Base-by-base conservation (phyloP, 2,329 filamentous ascomycete species). In the Botrytis galanthina region DNA sequence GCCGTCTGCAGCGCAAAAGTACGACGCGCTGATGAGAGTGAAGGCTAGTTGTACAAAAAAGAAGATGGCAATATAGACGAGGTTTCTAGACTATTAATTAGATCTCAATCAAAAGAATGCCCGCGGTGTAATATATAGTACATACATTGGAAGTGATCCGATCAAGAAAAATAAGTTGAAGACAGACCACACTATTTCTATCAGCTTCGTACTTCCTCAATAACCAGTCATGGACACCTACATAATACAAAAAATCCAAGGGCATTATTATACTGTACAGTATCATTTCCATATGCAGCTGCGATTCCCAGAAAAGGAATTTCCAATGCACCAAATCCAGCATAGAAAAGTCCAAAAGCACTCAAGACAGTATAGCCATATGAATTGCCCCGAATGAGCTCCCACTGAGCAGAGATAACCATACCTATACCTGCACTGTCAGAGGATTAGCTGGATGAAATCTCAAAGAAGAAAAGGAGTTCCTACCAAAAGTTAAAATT, bases 341-440 rank as follows among this genome's bases (percentile, higher is more conserved):
- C 83, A 72, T 87, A 86, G 77, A 87, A 87, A 26, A 87, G 81
- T 5, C 83, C 86, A 74, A 89, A 89, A 10, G 86, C 86, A 74
- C 84, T 85, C 51, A 88, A 83, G 0, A 87, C 85, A 0, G 86
- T 88, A 73, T 89, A 88, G 0, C 83, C 83, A 72, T 87, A 87
- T 0, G 84, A 84, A 70, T 88, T 88, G 0, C 87, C 87, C 18
- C 84, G 80, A 0, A 85, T 83, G 0, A 88, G 78, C 76, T 88
- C 86, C 87, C 87, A 89, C 76, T 88, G 86, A 8, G 87, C 87
- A 0, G 86, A 85, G 1, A 89, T 81, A 0, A 89, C 81, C 74
- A 89, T 82, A 0, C 86, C 86, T 69, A 88, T 83, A 0, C 84
- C 86, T 14, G 82, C 81, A 29, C 81, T 76, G 66, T 20, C 87